These are phyloP conservation scores for Venustampulla echinocandica DNA, from an alignment of 495 filamentous ascomycete genomes.

Conservation along the genomic window DNA sequence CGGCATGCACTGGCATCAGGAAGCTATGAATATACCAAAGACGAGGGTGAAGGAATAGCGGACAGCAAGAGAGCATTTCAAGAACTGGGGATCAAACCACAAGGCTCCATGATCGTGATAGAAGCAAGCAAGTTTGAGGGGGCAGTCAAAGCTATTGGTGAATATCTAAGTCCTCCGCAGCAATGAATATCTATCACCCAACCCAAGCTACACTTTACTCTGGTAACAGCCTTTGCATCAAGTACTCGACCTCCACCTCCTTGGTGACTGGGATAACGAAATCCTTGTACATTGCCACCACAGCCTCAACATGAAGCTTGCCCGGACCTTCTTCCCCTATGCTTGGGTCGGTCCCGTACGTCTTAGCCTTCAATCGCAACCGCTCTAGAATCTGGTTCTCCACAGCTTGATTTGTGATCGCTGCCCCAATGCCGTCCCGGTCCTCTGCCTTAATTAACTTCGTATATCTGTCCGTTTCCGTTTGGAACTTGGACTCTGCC, in stretches of 20 bases:
- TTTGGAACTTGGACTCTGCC: slow-evolving; percentile 92
- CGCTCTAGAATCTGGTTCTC: slow-evolving; percentile 89
- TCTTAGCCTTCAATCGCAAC: slow-evolving; percentile 82
- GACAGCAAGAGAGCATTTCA: slow-evolving; percentile 93
- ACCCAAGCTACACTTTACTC: slow-evolving; percentile 16
- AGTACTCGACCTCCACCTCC: slow-evolving; percentile 92
- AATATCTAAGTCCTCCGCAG: slow-evolving; percentile 51
- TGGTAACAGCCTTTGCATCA: slow-evolving; percentile 77
- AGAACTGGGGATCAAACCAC: slow-evolving; percentile 79
- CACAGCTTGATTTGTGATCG: slow-evolving; percentile 83
- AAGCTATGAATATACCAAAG: slow-evolving; percentile 66
- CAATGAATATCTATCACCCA: slow-evolving; percentile 9
- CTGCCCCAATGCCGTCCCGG: slow-evolving; percentile 68
- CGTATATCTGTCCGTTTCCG: slow-evolving; percentile 73
- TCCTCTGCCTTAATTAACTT: slow-evolving; percentile 71
- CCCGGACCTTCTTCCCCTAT: slow-evolving; percentile 32
- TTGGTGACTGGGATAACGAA: slow-evolving; percentile 96
- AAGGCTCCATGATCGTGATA: slow-evolving; percentile 71
- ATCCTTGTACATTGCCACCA: slow-evolving; percentile 91
- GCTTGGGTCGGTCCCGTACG: slow-evolving; percentile 87
- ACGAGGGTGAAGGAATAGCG: slow-evolving; percentile 64
- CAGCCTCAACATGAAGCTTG: slow-evolving; percentile 90
- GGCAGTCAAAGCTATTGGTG: slow-evolving; percentile 59
- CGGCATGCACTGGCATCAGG: slow-evolving; percentile 57
- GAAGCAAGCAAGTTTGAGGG: slow-evolving; percentile 58